Evolutionary conservation across 306 rosid species (phyloP).

Genomic region (Arachis stenosperma): DNA sequence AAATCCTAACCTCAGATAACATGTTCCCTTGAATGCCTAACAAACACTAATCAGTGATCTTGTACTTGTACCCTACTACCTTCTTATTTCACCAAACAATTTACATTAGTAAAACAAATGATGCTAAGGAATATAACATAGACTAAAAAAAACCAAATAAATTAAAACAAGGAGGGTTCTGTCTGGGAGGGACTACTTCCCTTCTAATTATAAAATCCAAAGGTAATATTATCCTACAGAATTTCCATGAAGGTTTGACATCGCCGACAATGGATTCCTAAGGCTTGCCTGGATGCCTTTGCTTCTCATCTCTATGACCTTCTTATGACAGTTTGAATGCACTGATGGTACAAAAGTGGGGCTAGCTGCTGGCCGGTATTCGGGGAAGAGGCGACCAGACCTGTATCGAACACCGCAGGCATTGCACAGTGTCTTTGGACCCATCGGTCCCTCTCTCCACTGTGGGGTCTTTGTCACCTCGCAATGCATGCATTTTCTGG

Average conservation of each 20-base stretch:
- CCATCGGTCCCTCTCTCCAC: slow-evolving; percentile 92
- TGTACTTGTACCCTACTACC: slow-evolving; percentile 43
- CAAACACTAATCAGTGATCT: slow-evolving; percentile 36
- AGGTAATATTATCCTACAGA: slow-evolving; percentile 44
- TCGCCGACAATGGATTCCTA: slow-evolving; percentile 38
- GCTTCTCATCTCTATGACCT: slow-evolving; percentile 81
- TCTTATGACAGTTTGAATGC: slow-evolving; percentile 87
- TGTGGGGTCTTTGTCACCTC: slow-evolving; percentile 79
- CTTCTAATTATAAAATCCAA: slow-evolving; percentile 41
- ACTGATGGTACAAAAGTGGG: slow-evolving; percentile 66
- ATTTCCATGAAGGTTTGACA: slow-evolving; percentile 45
- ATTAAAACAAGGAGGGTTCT: slow-evolving; percentile 51
- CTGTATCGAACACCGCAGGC: slow-evolving; percentile 93
- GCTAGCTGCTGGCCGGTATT: slow-evolving; percentile 86
- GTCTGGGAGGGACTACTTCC: slow-evolving; percentile 45
- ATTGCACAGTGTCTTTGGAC: slow-evolving; percentile 88
- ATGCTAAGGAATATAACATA: slow-evolving; percentile 47
- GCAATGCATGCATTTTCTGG: slow-evolving; percentile 72
- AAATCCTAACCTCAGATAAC: slow-evolving; percentile 15
- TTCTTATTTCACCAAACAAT: slow-evolving; percentile 52
- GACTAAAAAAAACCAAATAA: slow-evolving; percentile 40
- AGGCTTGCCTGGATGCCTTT: slow-evolving; percentile 31
- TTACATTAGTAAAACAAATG: slow-evolving; percentile 49
- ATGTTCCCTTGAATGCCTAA: slow-evolving; percentile 42
- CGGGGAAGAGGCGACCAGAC: slow-evolving; percentile 83